phyloP scores from a whole-genome alignment of 768 basidiomycete genomes.

The Tricholoma hemisulphureum region DNA sequence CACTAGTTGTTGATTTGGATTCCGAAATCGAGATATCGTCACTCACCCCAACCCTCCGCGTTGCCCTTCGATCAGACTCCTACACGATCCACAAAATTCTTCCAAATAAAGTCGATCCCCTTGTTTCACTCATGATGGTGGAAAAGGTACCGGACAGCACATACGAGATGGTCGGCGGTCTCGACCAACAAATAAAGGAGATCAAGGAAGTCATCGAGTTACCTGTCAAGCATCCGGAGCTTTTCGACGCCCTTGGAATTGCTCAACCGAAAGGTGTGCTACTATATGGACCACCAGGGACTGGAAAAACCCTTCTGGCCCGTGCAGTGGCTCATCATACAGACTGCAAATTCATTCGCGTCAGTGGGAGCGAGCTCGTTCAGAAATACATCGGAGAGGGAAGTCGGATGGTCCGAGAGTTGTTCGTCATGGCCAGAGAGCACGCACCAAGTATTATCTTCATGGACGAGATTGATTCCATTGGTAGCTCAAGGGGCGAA shows the following conservation, averaged over 20 bases:
- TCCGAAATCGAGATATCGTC: conserved; percentile 76
- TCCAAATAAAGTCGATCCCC: conserved; percentile 96
- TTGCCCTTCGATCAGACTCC: conserved; percentile 93
- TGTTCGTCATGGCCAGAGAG: conserved; percentile 98
- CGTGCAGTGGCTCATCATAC: conserved; percentile 97
- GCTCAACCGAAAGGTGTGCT: conserved; percentile 97
- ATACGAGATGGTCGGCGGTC: conserved; percentile 99
- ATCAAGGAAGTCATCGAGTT: conserved; percentile 96
- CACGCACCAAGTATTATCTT: conserved; percentile 98
- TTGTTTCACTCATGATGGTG: conserved; percentile 99
- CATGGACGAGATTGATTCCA: conserved; percentile 99
- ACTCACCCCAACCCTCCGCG: conserved; percentile 83
- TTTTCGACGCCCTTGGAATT: conserved; percentile 94
- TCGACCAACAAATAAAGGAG: conserved; percentile 95
- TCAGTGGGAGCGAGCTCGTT: conserved; percentile 90
- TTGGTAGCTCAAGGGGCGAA: conserved; percentile 90
- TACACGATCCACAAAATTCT: conserved; percentile 97
- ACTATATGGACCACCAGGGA: conserved; percentile 94
- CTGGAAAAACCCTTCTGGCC: conserved; percentile 93
- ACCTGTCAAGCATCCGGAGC: conserved; percentile 95
- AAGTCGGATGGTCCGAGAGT: conserved; percentile 91
- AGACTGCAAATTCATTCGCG: conserved; percentile 96
- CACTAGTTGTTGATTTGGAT: conserved; percentile 89
- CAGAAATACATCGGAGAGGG: conserved; percentile 99
- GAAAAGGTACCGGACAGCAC: conserved; percentile 99